Conservation (phyloP, 176 grass and related monocot genomes). For the Tillandsia leiboldiana region DNA sequence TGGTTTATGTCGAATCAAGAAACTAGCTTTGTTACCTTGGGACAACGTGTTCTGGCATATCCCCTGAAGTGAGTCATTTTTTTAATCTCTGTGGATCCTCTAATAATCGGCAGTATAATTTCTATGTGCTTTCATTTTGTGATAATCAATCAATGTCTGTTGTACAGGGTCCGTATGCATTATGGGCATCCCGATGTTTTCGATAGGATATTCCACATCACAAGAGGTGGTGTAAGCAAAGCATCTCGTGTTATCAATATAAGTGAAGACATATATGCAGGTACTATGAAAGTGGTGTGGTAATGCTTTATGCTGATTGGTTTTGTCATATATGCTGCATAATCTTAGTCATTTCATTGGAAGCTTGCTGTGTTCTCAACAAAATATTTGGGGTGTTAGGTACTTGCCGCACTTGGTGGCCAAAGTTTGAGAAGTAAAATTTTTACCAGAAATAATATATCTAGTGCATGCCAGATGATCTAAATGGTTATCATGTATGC, state of each 20-base stretch:
- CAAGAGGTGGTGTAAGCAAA: slow-evolving; percentile 95
- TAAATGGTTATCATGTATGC: too few species aligned
- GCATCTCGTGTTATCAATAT: slow-evolving; percentile 97
- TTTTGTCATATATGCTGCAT: background rate
- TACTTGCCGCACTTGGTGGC: too few species aligned
- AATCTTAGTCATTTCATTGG: background rate
- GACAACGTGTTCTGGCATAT: slow-evolving; percentile 85
- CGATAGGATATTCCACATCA: slow-evolving; percentile 98
- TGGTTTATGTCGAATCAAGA: slow-evolving; percentile 99
- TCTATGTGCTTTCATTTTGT: slow-evolving; percentile 12
- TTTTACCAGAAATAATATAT: too few species aligned
- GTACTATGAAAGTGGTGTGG: slow-evolving; percentile 17
- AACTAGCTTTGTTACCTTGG: slow-evolving; percentile 96
- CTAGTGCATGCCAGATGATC: too few species aligned
- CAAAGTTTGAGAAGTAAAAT: too few species aligned
- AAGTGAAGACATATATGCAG: slow-evolving; percentile 95
- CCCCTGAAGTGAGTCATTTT: slow-evolving; percentile 71
- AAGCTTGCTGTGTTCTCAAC: background rate
- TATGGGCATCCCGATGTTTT: slow-evolving; percentile 99
- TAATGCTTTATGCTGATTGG: background rate
- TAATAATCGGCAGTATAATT: background rate
- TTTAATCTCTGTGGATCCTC: slow-evolving; percentile 18
- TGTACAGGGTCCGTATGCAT: slow-evolving; percentile 88
- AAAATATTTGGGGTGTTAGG: too few species aligned
- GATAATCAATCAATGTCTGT: slow-evolving; percentile 7